Conservation (phyloP, 768 basidiomycete species). For the Tulasnella sp. region DNA sequence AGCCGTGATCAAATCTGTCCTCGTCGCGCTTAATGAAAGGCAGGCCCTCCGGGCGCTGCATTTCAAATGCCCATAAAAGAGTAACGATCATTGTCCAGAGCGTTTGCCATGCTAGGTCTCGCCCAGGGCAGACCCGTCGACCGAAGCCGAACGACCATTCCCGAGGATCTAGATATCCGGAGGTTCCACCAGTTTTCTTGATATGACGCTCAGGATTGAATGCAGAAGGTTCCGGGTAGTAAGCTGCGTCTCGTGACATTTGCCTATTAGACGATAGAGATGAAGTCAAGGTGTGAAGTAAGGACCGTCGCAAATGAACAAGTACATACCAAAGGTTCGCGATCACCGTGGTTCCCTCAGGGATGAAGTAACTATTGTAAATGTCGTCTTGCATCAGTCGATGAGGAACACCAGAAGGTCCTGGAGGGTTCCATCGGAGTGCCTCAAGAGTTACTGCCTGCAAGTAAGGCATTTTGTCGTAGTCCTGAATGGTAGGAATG, state of each 20-base stretch:
- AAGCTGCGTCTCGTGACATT: background rate
- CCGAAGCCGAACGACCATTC: background rate
- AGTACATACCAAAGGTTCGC: conserved; percentile 12
- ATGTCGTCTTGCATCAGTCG: conserved; percentile 11
- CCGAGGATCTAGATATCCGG: background rate
- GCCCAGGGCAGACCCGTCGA: background rate
- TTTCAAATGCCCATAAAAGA: background rate
- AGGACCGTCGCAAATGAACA: background rate
- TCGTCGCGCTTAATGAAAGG: background rate
- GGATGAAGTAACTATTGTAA: conserved; percentile 13
- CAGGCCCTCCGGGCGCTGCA: background rate
- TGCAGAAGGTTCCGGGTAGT: background rate
- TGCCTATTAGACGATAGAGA: background rate
- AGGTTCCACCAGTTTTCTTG: background rate
- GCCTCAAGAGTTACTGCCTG: background rate
- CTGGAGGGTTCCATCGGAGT: background rate
- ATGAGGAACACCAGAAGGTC: conserved; percentile 1
- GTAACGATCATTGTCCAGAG: background rate
- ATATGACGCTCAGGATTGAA: conserved; percentile 7
- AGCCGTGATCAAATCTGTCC: background rate
- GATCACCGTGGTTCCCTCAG: conserved; percentile 5
- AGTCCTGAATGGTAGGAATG: conserved; percentile 9
- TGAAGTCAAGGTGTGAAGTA: background rate
- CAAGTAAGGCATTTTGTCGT: conserved; percentile 7
- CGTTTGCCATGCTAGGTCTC: background rate